Evolutionary conservation across 306 rosid species (phyloP), one percentile per base, ranked within the genome.

Genomic region (Medicago arabica): DNA sequence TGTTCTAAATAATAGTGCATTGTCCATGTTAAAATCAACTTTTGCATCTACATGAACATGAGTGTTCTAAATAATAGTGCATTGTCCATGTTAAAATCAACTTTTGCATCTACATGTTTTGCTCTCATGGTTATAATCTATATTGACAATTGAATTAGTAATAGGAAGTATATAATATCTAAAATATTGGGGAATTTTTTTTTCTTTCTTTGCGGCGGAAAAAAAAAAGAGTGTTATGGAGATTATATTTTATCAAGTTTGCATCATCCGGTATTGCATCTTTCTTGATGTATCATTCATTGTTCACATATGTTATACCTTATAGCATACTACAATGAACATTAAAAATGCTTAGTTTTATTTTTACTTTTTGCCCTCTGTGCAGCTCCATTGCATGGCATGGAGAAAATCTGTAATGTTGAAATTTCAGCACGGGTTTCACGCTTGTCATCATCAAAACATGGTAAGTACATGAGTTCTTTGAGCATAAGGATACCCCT

Each of bases 371-470:
- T 75, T 18, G 21, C 66, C 59, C 83, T 74, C 71, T 40, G 65
- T 78, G 82, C 88, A 95, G 99, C 97, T 65, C 92, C 88, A 59
- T 84, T 89, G 73, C 84, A 90, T 77, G 97, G 93, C 70, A 89
- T 95, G 97, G 98, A 92, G 84, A 94, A 92, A 81, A 96, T 83
- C 81, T 94, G 97, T 81, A 94, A 94, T 80, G 86, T 90, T 49
- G 98, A 94, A 85, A 91, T 94, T 70, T 90, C 98, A 3, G 98
- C 95, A 55, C 97, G 90, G 76, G 82, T 94, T 81, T 88, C 97
- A 62, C 93, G 88, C 34, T 67, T 86, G 81, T 82, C 92, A 51
- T 87, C 88, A 31, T 49, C 91, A 75, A 93, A 90, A 85, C 90
- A 86, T 84, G 98, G 98, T 12, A 41, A 28, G 31, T 94, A 94